A percentile compares a stretch with the other conserved stretches of the same genome.
These are phyloP conservation scores for Yamadazyma scolyti DNA, from an alignment of 805 yeast species.

Conservation along the genomic window DNA sequence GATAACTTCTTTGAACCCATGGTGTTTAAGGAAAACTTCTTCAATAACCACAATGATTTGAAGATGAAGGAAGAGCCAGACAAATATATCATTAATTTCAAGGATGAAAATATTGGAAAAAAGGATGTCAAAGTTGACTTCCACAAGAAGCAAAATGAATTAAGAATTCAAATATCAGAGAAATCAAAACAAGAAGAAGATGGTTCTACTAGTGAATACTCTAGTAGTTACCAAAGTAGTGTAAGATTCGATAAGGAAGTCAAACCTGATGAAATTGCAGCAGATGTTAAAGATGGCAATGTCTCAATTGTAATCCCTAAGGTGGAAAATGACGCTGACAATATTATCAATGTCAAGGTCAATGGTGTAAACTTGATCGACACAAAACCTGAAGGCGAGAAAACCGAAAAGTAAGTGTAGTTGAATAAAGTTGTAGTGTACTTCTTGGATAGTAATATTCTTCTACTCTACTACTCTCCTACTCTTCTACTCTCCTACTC, in stretches of 20 bases:
- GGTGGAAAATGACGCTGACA: slow-evolving; percentile 6
- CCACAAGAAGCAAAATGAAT: slow-evolving; percentile 17
- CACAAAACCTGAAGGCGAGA: too few relatives aligned
- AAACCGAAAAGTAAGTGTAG: too few relatives aligned
- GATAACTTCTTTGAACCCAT: slow-evolving; percentile 8
- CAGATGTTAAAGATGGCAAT: slow-evolving; percentile 15
- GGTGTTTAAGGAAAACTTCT: slow-evolving; percentile 8
- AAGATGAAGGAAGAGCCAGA: slow-evolving; percentile 18
- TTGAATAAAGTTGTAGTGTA: too few relatives aligned
- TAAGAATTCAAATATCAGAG: slow-evolving; percentile 11
- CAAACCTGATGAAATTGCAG: slow-evolving; percentile 15
- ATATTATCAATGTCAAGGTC: slow-evolving; percentile 6
- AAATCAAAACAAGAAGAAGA: slow-evolving; percentile 12
- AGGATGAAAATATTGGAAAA: slow-evolving; percentile 11
- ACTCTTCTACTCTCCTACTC: too few relatives aligned
- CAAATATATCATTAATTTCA: slow-evolving; percentile 17
- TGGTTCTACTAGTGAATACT: slow-evolving; percentile 5
- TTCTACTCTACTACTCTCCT: too few relatives aligned
- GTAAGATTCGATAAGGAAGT: slow-evolving; percentile 18
- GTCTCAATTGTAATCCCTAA: slow-evolving; percentile 18
- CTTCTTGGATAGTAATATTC: too few relatives aligned
- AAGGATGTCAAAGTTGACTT: slow-evolving; percentile 19
- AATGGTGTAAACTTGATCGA: too few relatives aligned
- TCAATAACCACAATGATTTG: slow-evolving; percentile 9
- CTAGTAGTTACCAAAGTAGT: slow-evolving; percentile 14